Evolutionary conservation across 2,329 filamentous ascomycete species (phyloP).

Genomic region (Microcyclosporella mali): DNA sequence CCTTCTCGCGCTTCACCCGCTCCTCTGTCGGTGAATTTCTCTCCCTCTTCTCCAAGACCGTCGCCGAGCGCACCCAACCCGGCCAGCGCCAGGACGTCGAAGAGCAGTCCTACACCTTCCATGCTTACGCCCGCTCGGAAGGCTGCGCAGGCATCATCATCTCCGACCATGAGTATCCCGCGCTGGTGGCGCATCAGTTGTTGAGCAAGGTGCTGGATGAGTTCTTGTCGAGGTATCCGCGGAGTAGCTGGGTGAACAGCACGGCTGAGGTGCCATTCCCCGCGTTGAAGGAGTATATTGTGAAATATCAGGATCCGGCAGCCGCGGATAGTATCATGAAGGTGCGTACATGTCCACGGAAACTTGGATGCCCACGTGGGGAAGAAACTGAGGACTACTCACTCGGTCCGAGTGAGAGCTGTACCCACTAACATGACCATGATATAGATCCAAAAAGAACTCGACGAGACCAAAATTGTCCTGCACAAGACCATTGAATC

Average conservation of each 20-base stretch:
- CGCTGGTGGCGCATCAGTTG: constrained; percentile 75
- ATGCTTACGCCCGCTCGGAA: constrained; percentile 42
- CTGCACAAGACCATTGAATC: constrained; percentile 95
- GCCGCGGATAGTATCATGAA: constrained; percentile 76
- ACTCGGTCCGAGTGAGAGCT: too few relatives aligned
- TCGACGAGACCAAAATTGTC: constrained; percentile 96
- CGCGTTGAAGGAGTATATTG: constrained; percentile 71
- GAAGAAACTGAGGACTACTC: too few relatives aligned
- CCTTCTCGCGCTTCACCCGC: constrained; percentile 74
- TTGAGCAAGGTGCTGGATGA: constrained; percentile 83
- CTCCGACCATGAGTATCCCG: constrained; percentile 50
- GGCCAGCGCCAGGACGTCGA: constrained; percentile 76
- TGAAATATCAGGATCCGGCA: constrained; percentile 76
- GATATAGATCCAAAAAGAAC: constrained; percentile 76
- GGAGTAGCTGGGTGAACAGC: constrained; percentile 56
- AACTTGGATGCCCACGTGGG: too few relatives aligned
- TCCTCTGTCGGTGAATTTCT: constrained; percentile 61
- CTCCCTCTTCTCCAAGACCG: constrained; percentile 77
- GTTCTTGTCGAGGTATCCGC: constrained; percentile 71
- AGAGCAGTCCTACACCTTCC: constrained; percentile 66
- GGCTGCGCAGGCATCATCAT: constrained; percentile 45
- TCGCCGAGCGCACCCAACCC: constrained; percentile 77
- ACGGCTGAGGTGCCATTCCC: constrained; percentile 52
- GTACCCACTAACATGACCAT: too few relatives aligned
- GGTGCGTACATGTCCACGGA: constrained; percentile 13